These are phyloP conservation scores for Inonotus obliquus DNA, from an alignment of 1,284 basidiomycete genomes.

Conservation along the genomic window DNA sequence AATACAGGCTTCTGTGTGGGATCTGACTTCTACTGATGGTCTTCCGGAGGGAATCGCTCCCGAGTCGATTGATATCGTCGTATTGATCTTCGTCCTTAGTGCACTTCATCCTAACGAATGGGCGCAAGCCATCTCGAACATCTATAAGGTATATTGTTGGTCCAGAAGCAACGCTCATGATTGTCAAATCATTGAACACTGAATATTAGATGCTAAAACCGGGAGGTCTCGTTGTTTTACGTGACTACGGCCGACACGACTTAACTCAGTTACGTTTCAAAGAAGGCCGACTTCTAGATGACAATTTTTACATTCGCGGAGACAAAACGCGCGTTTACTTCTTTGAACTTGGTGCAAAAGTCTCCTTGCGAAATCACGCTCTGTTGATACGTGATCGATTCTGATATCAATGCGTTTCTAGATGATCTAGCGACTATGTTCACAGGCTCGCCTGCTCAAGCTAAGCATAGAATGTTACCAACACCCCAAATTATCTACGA, in stretches of 20 bases:
- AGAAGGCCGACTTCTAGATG: constrained; percentile 79
- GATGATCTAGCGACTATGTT: constrained; percentile 83
- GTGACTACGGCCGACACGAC: constrained; percentile 96
- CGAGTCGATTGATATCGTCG: constrained; percentile 77
- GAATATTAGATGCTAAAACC: constrained; percentile 81
- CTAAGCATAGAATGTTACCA: constrained; percentile 29
- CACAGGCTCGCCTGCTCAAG: constrained; percentile 51
- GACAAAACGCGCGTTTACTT: constrained; percentile 96
- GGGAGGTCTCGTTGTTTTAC: constrained; percentile 77
- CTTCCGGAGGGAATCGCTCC: constrained; percentile 65
- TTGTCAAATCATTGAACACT: neutral
- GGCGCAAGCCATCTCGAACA: constrained; percentile 80
- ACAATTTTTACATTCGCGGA: constrained; percentile 92
- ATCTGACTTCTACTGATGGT: constrained; percentile 61
- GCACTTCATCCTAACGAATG: constrained; percentile 95
- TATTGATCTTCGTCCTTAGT: constrained; percentile 94
- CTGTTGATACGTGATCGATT: neutral
- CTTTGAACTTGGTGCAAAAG: constrained; percentile 70
- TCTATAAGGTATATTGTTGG: constrained; percentile 56
- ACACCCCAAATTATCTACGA: constrained; percentile 38
- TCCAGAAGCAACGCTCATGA: neutral
- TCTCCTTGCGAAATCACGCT: neutral
- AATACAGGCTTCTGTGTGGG: constrained; percentile 87
- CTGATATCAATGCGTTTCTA: constrained; percentile 28
- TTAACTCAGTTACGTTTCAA: constrained; percentile 93